Evolutionary conservation across 2,329 filamentous ascomycete species (phyloP).

Genomic region (Phyllosticta citriasiana): DNA sequence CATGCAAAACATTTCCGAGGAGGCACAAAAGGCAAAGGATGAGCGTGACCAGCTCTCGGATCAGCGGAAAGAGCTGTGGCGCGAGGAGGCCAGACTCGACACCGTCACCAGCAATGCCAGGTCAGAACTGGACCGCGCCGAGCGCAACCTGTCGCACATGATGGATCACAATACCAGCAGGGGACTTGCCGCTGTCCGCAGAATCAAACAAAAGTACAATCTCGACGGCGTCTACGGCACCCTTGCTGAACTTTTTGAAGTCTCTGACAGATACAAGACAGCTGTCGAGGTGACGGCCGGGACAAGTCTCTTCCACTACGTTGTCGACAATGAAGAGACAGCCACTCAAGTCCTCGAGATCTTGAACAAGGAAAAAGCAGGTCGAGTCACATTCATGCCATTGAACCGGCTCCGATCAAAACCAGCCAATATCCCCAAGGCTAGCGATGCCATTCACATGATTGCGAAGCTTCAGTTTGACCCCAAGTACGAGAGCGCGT

Average conservation of each 20-base stretch:
- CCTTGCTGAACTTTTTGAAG: constrained; percentile 82
- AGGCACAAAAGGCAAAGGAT: constrained; percentile 69
- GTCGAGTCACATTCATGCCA: constrained; percentile 90
- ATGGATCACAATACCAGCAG: constrained; percentile 85
- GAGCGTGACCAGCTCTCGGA: constrained; percentile 70
- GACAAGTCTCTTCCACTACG: constrained; percentile 86
- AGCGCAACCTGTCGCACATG: constrained; percentile 66
- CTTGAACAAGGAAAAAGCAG: constrained; percentile 68
- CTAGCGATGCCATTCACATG: constrained; percentile 78
- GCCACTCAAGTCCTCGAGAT: constrained; percentile 72
- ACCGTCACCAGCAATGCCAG: constrained; percentile 66
- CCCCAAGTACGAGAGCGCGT: constrained; percentile 66
- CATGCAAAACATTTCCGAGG: constrained; percentile 60
- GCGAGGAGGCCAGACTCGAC: constrained; percentile 80
- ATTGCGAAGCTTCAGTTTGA: constrained; percentile 79
- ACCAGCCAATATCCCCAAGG: constrained; percentile 67
- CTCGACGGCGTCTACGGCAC: constrained; percentile 87
- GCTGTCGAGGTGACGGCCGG: constrained; percentile 91
- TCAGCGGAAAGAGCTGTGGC: constrained; percentile 75
- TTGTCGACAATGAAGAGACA: constrained; percentile 85
- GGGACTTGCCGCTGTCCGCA: constrained; percentile 76
- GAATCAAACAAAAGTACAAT: constrained; percentile 67
- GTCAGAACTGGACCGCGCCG: constrained; percentile 66
- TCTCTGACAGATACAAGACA: constrained; percentile 73
- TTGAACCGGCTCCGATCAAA: constrained; percentile 69